Evolutionary conservation across 2,329 filamentous ascomycete species (phyloP).

Genomic region (Ophiostoma pallidulum): DNA sequence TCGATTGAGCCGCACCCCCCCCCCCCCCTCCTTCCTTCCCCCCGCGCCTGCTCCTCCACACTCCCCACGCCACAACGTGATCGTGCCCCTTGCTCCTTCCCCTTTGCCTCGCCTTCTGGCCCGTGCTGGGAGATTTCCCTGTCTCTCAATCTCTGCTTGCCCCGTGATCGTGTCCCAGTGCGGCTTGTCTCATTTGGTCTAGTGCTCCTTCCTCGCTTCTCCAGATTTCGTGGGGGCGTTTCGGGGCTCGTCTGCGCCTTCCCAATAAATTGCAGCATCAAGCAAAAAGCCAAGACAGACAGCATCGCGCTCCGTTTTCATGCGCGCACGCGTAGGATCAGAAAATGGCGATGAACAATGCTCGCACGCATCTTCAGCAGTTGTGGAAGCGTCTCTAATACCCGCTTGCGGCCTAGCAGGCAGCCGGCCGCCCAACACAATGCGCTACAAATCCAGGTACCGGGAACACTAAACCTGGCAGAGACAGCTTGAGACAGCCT

Average conservation of each 20-base stretch:
- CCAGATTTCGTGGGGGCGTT: neutral
- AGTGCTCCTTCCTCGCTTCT: neutral
- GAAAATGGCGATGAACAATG: too few relatives aligned
- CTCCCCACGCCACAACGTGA: too few relatives aligned
- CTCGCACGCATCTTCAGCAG: too few relatives aligned
- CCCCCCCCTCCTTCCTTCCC: neutral
- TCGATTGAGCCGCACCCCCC: too few relatives aligned
- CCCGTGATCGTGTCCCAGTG: conserved; percentile 3
- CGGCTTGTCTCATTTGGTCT: conserved; percentile 3
- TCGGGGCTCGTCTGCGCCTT: too few relatives aligned
- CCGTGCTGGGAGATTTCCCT: neutral
- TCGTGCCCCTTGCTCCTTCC: conserved; percentile 3
- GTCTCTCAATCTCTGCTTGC: neutral
- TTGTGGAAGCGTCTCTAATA: too few relatives aligned
- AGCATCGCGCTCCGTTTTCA: too few relatives aligned
- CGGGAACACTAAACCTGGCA: neutral
- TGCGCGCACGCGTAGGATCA: too few relatives aligned
- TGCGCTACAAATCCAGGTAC: neutral
- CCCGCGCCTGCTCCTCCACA: too few relatives aligned
- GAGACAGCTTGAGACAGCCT: too few relatives aligned
- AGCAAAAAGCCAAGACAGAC: too few relatives aligned
- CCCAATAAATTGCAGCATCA: neutral
- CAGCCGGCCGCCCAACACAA: too few relatives aligned
- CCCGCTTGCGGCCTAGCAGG: conserved; percentile 1
- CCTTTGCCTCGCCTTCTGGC: neutral